Percentiles rank a stretch among this genome's conserved stretches.
These are phyloP conservation scores for Fraxinus greggii DNA, from an alignment of 305 asterid genomes.

Conservation along the genomic window DNA sequence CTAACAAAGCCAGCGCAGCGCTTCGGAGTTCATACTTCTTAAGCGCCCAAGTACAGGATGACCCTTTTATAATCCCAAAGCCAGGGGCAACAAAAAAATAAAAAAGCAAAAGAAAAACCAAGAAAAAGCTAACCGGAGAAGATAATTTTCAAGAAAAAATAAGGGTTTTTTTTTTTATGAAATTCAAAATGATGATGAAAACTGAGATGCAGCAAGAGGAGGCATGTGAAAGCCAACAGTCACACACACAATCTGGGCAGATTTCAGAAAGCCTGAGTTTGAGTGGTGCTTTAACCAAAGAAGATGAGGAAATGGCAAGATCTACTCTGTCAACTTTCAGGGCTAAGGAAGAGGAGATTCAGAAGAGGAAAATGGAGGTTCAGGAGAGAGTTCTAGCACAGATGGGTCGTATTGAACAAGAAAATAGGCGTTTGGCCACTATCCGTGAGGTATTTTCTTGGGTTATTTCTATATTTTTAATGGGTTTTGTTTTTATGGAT, in stretches of 20 bases:
- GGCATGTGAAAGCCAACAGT: slow-evolving; percentile 47
- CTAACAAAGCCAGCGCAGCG: background rate
- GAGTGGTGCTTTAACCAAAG: slow-evolving; percentile 48
- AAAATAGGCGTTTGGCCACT: slow-evolving; percentile 75
- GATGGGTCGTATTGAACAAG: slow-evolving; percentile 92
- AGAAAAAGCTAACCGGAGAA: slow-evolving; percentile 14
- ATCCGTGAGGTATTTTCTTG: slow-evolving; percentile 68
- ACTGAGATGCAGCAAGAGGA: slow-evolving; percentile 30
- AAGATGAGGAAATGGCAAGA: slow-evolving; percentile 85
- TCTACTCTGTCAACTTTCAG: slow-evolving; percentile 81
- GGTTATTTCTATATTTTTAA: background rate
- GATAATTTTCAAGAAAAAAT: slow-evolving; percentile 34
- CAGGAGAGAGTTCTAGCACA: slow-evolving; percentile 84
- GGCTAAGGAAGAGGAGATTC: slow-evolving; percentile 97
- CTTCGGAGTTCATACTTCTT: background rate
- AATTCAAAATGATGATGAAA: slow-evolving; percentile 38
- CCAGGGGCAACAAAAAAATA: slow-evolving; percentile 22
- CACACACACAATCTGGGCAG: slow-evolving; percentile 55
- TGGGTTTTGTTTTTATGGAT: background rate
- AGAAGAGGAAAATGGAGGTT: slow-evolving; percentile 88
- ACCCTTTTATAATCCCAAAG: slow-evolving; percentile 24
- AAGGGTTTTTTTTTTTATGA: slow-evolving; percentile 24
- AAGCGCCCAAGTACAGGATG: background rate
- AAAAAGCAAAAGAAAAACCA: slow-evolving; percentile 28
- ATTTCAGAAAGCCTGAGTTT: slow-evolving; percentile 65